Conservation (phyloP, 2,329 filamentous ascomycete species). For the Alternaria alternata region DNA sequence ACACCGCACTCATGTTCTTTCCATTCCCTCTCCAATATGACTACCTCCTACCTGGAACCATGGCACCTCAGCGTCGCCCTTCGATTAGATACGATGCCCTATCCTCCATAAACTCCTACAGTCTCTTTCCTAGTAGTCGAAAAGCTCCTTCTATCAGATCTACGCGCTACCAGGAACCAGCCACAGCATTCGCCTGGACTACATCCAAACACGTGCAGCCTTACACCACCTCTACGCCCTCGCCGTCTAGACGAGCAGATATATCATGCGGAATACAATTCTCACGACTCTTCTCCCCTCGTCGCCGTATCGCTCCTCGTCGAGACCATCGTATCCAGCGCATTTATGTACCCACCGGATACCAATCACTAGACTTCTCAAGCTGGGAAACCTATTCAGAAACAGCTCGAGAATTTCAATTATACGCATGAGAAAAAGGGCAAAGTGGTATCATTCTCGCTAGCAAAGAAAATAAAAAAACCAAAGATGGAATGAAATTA, state of each 20-base stretch:
- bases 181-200: not conserved
- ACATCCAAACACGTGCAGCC: not conserved
- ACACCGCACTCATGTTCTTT: not conserved
- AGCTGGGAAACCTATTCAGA: not conserved
- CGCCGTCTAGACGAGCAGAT: not conserved
- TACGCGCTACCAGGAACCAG: not conserved
- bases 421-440: not conserved
- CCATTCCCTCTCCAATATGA: not conserved
- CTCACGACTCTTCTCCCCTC: not conserved
- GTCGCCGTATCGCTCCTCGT: not conserved
- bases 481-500: no score
- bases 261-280: not conserved
- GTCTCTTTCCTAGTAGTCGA: not conserved
- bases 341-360: not conserved
- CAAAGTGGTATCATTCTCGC: not conserved
- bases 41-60: not conserved
- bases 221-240: fast-evolving
- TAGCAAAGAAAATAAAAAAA: not conserved
- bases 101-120: not conserved
- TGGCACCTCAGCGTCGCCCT: not conserved
- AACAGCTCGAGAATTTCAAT: no score
- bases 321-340: not conserved
- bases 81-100: not conserved
- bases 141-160: not conserved
- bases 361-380: not conserved